phyloP scores from a whole-genome alignment of 441 rosid species.

The Mallotus repandus region DNA sequence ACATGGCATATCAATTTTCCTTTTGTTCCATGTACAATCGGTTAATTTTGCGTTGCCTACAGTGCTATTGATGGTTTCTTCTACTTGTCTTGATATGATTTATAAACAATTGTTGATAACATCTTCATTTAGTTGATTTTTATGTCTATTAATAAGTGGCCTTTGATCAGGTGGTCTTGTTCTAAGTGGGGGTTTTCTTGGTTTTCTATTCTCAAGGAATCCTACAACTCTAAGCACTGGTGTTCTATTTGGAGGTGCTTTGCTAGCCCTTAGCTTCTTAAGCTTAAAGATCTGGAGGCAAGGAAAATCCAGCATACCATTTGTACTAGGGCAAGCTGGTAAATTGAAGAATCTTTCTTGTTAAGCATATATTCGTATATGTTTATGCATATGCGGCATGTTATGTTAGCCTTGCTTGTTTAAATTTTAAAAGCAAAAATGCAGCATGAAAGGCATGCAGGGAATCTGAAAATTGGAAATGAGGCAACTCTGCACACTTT shows the following conservation, averaged over 20 bases:
- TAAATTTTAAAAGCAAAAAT: not conserved
- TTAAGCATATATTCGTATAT: not conserved
- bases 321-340: constrained; percentile 95
- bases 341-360: constrained; percentile 12
- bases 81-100: too few species aligned
- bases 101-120: too few species aligned
- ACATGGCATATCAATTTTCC: not conserved
- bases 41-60: too few species aligned
- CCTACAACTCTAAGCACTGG: constrained; percentile 47
- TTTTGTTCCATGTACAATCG: not conserved
- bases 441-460: not conserved
- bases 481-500: too few species aligned
- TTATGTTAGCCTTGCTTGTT: too few species aligned
- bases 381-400: not conserved
- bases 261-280: constrained; percentile 71
- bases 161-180: constrained; percentile 54
- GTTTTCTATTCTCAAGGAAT: constrained; percentile 69
- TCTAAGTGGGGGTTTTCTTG: constrained; percentile 62
- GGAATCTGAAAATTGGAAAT: constrained; percentile 6
- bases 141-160: not conserved
- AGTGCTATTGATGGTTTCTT: too few species aligned
- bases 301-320: constrained; percentile 88
- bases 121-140: too few species aligned
- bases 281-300: constrained; percentile 87
- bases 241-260: constrained; percentile 66